Conservation (phyloP, 768 basidiomycete genomes). For the Trametes cinnabarina region DNA sequence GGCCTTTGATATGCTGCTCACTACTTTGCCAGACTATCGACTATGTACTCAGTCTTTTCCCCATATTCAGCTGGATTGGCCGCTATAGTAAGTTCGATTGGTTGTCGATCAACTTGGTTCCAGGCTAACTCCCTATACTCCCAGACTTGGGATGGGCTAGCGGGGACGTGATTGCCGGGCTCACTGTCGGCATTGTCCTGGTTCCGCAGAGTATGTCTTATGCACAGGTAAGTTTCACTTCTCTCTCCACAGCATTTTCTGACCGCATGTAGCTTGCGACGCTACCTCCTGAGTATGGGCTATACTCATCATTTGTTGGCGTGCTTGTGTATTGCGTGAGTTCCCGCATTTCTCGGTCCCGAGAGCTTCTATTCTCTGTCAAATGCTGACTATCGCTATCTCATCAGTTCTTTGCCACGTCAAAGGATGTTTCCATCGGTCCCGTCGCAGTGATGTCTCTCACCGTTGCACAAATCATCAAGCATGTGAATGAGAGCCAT, state of each 20-base stretch:
- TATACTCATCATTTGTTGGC: slow-evolving; percentile 91
- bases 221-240: slow-evolving; percentile 51
- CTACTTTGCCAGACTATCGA: slow-evolving; percentile 44
- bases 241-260: neutral
- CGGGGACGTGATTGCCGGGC: slow-evolving; percentile 85
- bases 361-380: neutral
- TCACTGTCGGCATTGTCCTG: slow-evolving; percentile 92
- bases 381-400: neutral
- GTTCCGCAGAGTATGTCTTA: slow-evolving; percentile 94
- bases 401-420: slow-evolving; percentile 85
- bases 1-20: slow-evolving; percentile 2
- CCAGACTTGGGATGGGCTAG: slow-evolving; percentile 63
- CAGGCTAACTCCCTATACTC: neutral
- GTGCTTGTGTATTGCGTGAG: slow-evolving; percentile 77
- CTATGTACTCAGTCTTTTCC: slow-evolving; percentile 77
- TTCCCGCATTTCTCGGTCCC: neutral
- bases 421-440: slow-evolving; percentile 96
- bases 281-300: slow-evolving; percentile 80
- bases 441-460: slow-evolving; percentile 98
- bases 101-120: no score
- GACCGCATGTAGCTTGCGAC: slow-evolving; percentile 61
- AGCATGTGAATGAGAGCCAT: slow-evolving; percentile 50
- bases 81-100: slow-evolving; percentile 68
- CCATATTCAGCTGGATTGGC: slow-evolving; percentile 78
- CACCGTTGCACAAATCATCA: slow-evolving; percentile 76